Evolutionary conservation across 2,329 filamentous ascomycete species (phyloP), one percentile per base, ranked within the genome.

Genomic region (Pestalotiopsis sp.): DNA sequence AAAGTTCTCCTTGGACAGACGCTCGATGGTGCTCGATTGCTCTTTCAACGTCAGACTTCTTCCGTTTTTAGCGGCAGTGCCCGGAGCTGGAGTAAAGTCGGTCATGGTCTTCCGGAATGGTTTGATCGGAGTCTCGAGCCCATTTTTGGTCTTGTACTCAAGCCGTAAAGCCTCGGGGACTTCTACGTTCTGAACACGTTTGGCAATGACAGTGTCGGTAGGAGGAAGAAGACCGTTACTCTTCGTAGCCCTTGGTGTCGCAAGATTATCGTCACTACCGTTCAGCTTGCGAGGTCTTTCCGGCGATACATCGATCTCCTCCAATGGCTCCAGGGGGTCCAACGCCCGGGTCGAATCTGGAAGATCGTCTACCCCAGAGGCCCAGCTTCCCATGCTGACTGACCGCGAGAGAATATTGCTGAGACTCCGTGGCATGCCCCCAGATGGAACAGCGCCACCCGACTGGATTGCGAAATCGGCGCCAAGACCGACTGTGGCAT

Each of bases 1-100:
- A 78, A 98, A 99, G 73, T 99, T 99, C 80, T 99, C 96, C 81
- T 99, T 99, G 70, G 94, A 97, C 2, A 98, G 86, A 69, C 95
- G 91, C 80, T 99, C 96, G 72, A 99, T 98, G 14, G 95, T 98
- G 81, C 92, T 97, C 78, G 95, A 97, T 80, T 99, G 96, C 80
- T 99, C 96, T 79, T 98, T 98, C 56, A 99, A 84, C 0, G 96
- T 98, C 81, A 99, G 84, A 73, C 89, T 93, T 75, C 88, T 90
- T 23, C 90, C 90, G 59, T 86, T 85, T 58, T 89, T 85, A 38
- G 84, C 83, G 0, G 85, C 85, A 31, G 86, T 85, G 9, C 83
- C 81, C 3, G 81, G 82, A 14, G 83, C 78, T 38, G 85, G 83
- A 69, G 90, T 91, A 68, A 90, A 78, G 45, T 83, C 83, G 56